A percentile compares a stretch with the other conserved stretches of the same genome.
Evolutionary conservation across 345 rosid species (phyloP).

Genomic region (Microcos paniculata): DNA sequence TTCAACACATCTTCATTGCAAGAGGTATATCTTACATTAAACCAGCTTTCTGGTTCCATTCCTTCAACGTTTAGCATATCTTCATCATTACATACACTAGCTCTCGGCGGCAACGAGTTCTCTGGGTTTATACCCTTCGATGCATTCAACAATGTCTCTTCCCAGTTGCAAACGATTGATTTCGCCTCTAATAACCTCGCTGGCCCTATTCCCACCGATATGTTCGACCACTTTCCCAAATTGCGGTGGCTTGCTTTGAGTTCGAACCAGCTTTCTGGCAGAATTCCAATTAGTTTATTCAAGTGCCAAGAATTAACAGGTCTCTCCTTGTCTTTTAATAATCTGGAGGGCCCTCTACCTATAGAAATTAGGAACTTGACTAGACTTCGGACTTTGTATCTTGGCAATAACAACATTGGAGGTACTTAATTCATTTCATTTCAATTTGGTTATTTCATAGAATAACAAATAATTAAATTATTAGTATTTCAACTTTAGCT

Average conservation of each 20-base stretch:
- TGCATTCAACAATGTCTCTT: background rate
- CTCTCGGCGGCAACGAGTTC: background rate
- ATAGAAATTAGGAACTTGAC: background rate
- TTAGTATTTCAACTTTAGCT: too few relatives aligned
- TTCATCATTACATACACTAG: background rate
- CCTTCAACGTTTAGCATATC: background rate
- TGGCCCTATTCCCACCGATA: background rate
- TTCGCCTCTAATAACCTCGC: background rate
- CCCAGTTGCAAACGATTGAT: background rate
- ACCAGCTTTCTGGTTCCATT: background rate
- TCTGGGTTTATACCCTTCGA: background rate
- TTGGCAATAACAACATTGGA: background rate
- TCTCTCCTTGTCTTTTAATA: background rate
- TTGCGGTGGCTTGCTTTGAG: background rate
- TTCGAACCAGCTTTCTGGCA: background rate
- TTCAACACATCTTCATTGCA: conserved; percentile 15
- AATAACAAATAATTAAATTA: too few relatives aligned
- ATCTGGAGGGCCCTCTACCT: background rate
- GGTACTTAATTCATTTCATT: too few relatives aligned
- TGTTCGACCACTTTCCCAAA: background rate
- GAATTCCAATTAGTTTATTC: too few relatives aligned
- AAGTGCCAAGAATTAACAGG: background rate
- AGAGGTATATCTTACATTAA: background rate
- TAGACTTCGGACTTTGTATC: background rate
- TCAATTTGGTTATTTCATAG: too few relatives aligned